Conservation (phyloP, 306 rosid genomes). For the Sicyos baderoa region DNA sequence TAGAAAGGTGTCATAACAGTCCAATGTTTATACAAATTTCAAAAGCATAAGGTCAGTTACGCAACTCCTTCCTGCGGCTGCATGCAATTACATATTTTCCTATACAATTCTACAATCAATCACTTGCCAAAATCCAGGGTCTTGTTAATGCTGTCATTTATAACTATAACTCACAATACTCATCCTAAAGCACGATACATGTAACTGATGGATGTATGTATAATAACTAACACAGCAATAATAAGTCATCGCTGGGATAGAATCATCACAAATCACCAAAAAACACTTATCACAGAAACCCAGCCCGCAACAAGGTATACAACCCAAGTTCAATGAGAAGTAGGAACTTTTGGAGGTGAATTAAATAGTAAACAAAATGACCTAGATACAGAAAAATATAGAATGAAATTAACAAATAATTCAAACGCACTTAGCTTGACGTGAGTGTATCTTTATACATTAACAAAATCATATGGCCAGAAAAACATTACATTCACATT, state of each 20-base stretch:
- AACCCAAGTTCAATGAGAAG: background rate
- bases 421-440: background rate
- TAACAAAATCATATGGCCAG: background rate
- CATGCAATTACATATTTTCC: conserved; percentile 4
- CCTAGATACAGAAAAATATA: background rate
- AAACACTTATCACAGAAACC: background rate
- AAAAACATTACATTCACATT: background rate
- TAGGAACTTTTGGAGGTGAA: background rate
- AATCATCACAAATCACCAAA: background rate
- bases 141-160: background rate
- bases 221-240: background rate
- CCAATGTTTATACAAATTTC: background rate
- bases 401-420: too few species aligned
- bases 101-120: background rate
- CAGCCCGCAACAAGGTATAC: background rate
- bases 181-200: background rate
- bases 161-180: background rate
- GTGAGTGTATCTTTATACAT: background rate
- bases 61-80: background rate
- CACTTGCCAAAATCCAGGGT: background rate
- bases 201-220: background rate
- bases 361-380: background rate
- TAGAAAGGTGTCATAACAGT: background rate
- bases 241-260: background rate
- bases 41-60: background rate